A percentile compares a stretch with the other conserved stretches of the same genome.
phyloP scores from a whole-genome alignment of 306 rosid species.

The Ammopiptanthus mongolicus region DNA sequence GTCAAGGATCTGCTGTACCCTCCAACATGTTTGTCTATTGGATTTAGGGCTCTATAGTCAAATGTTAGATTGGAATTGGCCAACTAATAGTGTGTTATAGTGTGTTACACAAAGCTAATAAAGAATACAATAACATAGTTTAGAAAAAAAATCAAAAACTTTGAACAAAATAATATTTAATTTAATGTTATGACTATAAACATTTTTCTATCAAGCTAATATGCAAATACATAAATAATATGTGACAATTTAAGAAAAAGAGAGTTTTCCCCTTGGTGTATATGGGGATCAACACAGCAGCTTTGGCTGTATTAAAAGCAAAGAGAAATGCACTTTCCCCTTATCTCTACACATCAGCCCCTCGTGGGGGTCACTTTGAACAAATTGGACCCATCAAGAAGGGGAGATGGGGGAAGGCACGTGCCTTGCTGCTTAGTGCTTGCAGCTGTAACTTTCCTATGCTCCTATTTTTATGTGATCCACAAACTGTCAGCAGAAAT shows the following conservation, averaged over 20 bases:
- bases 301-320: neutral
- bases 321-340: neutral
- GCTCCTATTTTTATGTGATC: neutral
- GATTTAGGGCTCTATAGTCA: slow-evolving; percentile 17
- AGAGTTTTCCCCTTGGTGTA: neutral
- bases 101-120: neutral
- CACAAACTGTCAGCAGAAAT: slow-evolving; percentile 26
- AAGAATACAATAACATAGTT: neutral
- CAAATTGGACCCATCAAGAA: neutral
- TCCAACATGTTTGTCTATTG: slow-evolving; percentile 13
- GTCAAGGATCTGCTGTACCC: slow-evolving; percentile 35
- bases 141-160: neutral
- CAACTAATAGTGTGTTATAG: slow-evolving; percentile 25
- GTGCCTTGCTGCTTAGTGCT: slow-evolving; percentile 26
- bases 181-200: neutral
- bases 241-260: neutral
- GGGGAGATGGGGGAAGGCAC: slow-evolving; percentile 20
- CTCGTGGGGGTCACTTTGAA: slow-evolving; percentile 32
- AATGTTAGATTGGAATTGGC: slow-evolving; percentile 24
- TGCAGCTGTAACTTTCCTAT: neutral
- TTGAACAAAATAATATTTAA: neutral
- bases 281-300: neutral
- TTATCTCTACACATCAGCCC: neutral
- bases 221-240: neutral
- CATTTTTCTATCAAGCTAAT: neutral